phyloP scores from a whole-genome alignment of 2,329 filamentous ascomycete species.

The Parastagonospora nodorum region DNA sequence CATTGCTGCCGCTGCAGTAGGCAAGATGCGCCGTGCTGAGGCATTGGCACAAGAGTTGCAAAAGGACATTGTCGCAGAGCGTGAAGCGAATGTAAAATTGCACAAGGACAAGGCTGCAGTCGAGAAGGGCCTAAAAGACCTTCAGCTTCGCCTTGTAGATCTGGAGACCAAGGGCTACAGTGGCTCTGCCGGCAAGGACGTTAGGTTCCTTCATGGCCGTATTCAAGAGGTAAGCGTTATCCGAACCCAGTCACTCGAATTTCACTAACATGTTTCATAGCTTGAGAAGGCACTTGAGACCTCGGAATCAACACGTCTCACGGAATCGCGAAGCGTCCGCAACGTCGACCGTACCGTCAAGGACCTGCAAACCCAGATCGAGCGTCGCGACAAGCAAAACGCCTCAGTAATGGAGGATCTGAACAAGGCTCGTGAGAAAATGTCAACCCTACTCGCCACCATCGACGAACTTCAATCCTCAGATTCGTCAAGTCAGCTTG shows the following conservation, averaged over 20 bases:
- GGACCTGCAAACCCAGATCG: conserved; percentile 89
- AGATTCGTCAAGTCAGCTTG: conserved; percentile 80
- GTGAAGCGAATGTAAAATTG: conserved; percentile 78
- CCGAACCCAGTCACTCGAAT: background rate
- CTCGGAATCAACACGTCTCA: conserved; percentile 77
- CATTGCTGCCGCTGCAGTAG: conserved; percentile 85
- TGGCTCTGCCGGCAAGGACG: conserved; percentile 89
- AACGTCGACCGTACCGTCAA: conserved; percentile 94
- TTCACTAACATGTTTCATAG: conserved; percentile 52
- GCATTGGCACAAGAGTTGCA: conserved; percentile 86
- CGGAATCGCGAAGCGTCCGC: conserved; percentile 84
- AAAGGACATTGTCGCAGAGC: conserved; percentile 85
- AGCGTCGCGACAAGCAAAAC: conserved; percentile 89
- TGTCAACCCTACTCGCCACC: conserved; percentile 83
- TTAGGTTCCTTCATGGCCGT: conserved; percentile 90
- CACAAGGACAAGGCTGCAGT: conserved; percentile 88
- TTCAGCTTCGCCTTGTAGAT: conserved; percentile 87
- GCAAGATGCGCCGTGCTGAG: conserved; percentile 96
- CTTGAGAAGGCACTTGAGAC: conserved; percentile 86
- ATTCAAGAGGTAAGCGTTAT: conserved; percentile 81
- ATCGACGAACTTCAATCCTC: conserved; percentile 93
- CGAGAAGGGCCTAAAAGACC: conserved; percentile 88
- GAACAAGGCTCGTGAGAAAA: conserved; percentile 83
- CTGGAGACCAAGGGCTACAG: conserved; percentile 93
- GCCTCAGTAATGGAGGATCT: conserved; percentile 81